Evolutionary conservation across 164 flowering plant species (phyloP), one percentile per base, ranked within the genome.

Genomic region (Magnolia changhungtana): DNA sequence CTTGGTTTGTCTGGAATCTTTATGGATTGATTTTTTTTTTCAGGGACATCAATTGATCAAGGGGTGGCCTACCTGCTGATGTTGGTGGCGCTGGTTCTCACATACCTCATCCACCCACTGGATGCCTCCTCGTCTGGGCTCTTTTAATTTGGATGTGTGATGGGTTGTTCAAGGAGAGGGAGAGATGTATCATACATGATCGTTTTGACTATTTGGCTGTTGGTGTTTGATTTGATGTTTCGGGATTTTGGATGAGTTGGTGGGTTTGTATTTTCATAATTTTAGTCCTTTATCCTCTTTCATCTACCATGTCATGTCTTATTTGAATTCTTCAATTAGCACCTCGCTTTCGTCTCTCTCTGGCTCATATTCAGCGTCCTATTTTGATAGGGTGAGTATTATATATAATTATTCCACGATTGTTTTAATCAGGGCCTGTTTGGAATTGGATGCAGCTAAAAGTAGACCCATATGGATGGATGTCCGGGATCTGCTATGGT

Each of bases 51-150:
- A n/a, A 86, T 88, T 64, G 88, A 88, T 78, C 88, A 86, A 74
- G 87, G 85, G 23, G 79, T 87, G 65, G 94, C 97, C 8, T 92
- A 89, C 75, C 84, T 88, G 75, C 81, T 92, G 81, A 92, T 92
- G 95, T 14, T 86, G 83, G 75, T 90, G 81, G 90, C 90, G 11
- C 79, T 92, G 78, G 92, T 83, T 71, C 89, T 92, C 71, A 88
- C 91, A 1, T 88, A 89, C 67, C 86, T 89, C 78, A 89, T 88
- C 76, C 94, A 90, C 78, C 85, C 80, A 14, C 24, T 72, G 27
- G 83, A 82, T 27, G 83, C 83, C 29, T 77, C 83, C 3, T 72
- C 82, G 13, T 77, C 76, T 24, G 73, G 58, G 29, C 69, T 74
- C 61, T 64, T 74, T 70, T 80, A 77, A 74, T 24, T 29, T n/a